Percentiles rank a stretch among this genome's conserved stretches.
phyloP scores from a whole-genome alignment of 257 asterid genomes.

The Eustoma russellianum region DNA sequence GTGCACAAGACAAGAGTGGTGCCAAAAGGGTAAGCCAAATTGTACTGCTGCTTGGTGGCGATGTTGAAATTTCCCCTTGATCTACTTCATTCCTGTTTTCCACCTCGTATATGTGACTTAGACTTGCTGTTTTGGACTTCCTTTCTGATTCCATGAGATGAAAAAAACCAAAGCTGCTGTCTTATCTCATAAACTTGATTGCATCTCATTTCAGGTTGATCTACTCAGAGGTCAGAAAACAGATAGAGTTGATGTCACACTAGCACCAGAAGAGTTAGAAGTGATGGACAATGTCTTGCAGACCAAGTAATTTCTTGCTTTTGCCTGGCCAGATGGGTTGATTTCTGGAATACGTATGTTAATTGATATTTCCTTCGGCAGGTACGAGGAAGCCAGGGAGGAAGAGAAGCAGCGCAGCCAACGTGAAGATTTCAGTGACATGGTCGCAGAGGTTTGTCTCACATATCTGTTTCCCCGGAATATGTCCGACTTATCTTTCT shows the following conservation, averaged over 20 bases:
- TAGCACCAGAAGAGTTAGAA: conserved; percentile 91
- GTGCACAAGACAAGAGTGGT: conserved; percentile 78
- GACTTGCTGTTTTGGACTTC: no score
- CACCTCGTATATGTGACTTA: no score
- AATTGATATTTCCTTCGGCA: conserved; percentile 9
- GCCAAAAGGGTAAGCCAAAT: conserved; percentile 68
- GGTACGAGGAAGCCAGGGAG: conserved; percentile 97
- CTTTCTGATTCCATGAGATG: no score
- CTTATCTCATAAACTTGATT: no score
- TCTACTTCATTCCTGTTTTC: background rate
- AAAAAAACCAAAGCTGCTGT: no score
- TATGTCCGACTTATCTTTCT: background rate
- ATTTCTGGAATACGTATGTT: background rate
- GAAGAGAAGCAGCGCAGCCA: conserved; percentile 81
- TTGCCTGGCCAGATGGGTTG: background rate
- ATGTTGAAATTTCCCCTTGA: background rate
- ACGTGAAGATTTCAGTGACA: conserved; percentile 93
- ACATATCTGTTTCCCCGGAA: background rate
- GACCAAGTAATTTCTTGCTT: conserved; percentile 55
- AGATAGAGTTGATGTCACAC: conserved; percentile 80
- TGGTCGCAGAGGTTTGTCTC: conserved; percentile 83
- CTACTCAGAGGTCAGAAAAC: conserved; percentile 86
- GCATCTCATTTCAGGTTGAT: conserved; percentile 55
- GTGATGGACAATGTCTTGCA: conserved; percentile 86
- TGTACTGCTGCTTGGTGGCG: background rate